Base-by-base conservation (phyloP, 768 basidiomycete species). In the Phanerodontia chrysosporium region DNA sequence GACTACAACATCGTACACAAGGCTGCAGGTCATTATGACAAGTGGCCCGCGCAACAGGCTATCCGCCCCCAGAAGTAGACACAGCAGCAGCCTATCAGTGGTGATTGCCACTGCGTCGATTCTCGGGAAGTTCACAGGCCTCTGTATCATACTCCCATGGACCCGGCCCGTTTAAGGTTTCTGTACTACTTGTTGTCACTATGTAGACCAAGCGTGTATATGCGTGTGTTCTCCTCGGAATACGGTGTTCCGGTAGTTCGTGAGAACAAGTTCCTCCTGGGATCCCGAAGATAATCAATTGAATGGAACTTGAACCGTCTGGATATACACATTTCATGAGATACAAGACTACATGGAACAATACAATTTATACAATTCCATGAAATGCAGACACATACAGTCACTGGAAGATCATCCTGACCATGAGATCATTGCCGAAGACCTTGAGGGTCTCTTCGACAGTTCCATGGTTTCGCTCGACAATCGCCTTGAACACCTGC, bases 391-490 rank as follows among this genome's bases (percentile, higher is more conserved):
- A 7, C 8, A 18, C 8, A 18, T 8, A 9, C 6, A 18, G 9
- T 42, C 39, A 42, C 39, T 10, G 8, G 16, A 42, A 70, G 32
- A 70, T 49, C 30, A 68, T 45, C 29, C 58, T 46, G n/a, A 64
- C 62, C 61, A 67, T 65, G 45, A 68, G 39, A 42, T 51, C 46
- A 51, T 65, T 70, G 32, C 62, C 62, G 55, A 70, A 70, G 39
- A 64, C 49, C 51, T 55, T 45, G 22, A 65, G 52, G 35, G 66
- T 65, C 54, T 65, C 62, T 49, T 61, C 52, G 21, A 60, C 55
- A 12, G 58, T 44, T 36, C 52, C 48, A 21, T 66, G 67, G 29
- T 64, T 59, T 51, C 49, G 63, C 35, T 13, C 45, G 22, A 60
- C 57, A 25, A 70, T 66, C 8, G 51, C 51, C 53, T 55, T 55